These are phyloP conservation scores for Phialophora expanda DNA, from an alignment of 2,329 filamentous ascomycete genomes.

Conservation along the genomic window DNA sequence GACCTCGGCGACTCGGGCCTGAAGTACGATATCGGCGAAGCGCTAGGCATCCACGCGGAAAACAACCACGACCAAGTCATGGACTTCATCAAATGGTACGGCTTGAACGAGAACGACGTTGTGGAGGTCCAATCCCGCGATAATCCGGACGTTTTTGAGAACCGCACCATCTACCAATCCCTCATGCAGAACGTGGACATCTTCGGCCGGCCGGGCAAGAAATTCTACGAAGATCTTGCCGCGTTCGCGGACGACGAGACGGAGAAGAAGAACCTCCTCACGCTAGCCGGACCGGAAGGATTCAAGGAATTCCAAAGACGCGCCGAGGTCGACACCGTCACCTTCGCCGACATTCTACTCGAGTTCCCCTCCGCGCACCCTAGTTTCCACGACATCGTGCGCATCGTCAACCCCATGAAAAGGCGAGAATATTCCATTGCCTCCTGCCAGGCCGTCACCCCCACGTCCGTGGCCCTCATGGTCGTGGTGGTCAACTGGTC, in stretches of 20 bases:
- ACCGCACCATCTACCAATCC: constrained; percentile 90
- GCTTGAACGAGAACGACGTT: constrained; percentile 77
- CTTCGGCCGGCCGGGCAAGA: constrained; percentile 94
- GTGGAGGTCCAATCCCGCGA: constrained; percentile 93
- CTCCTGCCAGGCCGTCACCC: constrained; percentile 92
- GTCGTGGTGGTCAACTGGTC: constrained; percentile 98
- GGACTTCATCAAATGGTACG: constrained; percentile 89
- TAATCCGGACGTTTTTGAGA: constrained; percentile 73
- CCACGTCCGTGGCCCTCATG: constrained; percentile 87
- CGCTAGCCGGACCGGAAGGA: constrained; percentile 77
- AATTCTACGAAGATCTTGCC: constrained; percentile 92
- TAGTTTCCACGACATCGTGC: constrained; percentile 82
- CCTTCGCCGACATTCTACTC: constrained; percentile 85
- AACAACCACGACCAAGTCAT: constrained; percentile 81
- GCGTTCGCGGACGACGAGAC: constrained; percentile 82
- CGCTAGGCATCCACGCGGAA: constrained; percentile 92
- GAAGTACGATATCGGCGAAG: constrained; percentile 96
- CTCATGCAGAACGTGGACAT: constrained; percentile 93
- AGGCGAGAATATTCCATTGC: constrained; percentile 99
- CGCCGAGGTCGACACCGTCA: constrained; percentile 86
- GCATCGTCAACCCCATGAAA: constrained; percentile 89
- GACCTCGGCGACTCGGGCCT: constrained; percentile 89
- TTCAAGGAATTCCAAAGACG: constrained; percentile 90
- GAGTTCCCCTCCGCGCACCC: constrained; percentile 91
- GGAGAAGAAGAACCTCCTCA: constrained; percentile 79